Evolutionary conservation across 139 green algal genomes (phyloP).

Genomic region (Spirogloea muscicola): DNA sequence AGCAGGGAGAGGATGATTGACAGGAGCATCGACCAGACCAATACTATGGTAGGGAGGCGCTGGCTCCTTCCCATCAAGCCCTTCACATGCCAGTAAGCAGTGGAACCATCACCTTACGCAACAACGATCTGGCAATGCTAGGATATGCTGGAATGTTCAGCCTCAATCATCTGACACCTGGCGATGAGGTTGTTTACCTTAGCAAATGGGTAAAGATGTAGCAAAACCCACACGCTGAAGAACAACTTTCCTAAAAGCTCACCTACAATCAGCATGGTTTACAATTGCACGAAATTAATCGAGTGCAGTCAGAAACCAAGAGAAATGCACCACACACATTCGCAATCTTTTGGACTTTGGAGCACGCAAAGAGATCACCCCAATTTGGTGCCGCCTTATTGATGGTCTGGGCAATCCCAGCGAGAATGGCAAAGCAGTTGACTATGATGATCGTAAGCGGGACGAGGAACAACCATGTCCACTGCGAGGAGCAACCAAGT

Average conservation of each 20-base stretch:
- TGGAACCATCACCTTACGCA: neutral
- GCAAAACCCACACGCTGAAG: constrained; percentile 30
- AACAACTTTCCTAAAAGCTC: constrained; percentile 18
- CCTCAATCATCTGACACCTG: neutral
- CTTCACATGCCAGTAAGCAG: neutral
- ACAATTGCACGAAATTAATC: too few species aligned
- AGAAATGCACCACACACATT: too few species aligned
- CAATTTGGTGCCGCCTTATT: too few species aligned
- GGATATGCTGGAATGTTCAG: too few species aligned
- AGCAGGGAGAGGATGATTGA: constrained; percentile 29
- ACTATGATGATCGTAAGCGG: constrained; percentile 31
- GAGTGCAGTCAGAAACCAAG: too few species aligned
- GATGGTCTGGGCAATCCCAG: constrained; percentile 3
- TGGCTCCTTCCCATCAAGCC: constrained; percentile 20
- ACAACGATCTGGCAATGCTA: neutral
- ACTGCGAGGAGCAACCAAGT: neutral
- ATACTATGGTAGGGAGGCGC: constrained; percentile 21
- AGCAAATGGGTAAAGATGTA: constrained; percentile 30
- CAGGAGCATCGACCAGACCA: constrained; percentile 22
- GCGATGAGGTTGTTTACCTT: constrained; percentile 26
- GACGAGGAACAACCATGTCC: constrained; percentile 34
- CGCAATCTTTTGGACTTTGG: too few species aligned
- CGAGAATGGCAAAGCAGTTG: constrained; percentile 15
- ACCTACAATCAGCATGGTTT: too few species aligned
- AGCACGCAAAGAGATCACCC: too few species aligned